A percentile compares a stretch with the other conserved stretches of the same genome.
Evolutionary conservation across 345 rosid species (phyloP).

Genomic region (Gossypioides kirkii): DNA sequence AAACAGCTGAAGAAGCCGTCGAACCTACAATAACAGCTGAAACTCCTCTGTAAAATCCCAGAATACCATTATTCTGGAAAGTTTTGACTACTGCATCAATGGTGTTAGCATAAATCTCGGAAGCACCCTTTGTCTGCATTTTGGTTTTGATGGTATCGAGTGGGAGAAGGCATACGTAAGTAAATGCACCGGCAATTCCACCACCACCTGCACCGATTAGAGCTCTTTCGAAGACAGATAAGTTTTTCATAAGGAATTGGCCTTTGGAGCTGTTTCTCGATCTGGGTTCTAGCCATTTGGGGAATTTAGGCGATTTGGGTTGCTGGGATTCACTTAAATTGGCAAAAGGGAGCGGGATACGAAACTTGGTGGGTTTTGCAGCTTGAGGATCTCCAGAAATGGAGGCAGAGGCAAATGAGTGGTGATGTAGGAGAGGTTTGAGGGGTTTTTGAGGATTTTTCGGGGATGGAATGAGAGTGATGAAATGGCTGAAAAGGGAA

Average conservation of each 20-base stretch:
- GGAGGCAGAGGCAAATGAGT: constrained; percentile 20
- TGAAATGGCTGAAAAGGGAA: constrained; percentile 31
- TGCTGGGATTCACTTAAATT: constrained; percentile 35
- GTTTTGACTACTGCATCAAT: constrained; percentile 72
- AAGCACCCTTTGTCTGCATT: constrained; percentile 83
- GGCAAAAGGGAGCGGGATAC: constrained; percentile 34
- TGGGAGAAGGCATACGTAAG: constrained; percentile 78
- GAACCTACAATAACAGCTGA: constrained; percentile 94
- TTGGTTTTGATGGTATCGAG: constrained; percentile 89
- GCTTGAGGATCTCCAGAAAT: constrained; percentile 13
- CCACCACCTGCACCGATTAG: constrained; percentile 79
- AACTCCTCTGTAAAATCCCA: constrained; percentile 84
- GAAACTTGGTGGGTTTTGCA: constrained; percentile 4
- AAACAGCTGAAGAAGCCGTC: constrained; percentile 79
- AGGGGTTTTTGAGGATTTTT: constrained; percentile 7
- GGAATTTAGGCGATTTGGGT: constrained; percentile 20
- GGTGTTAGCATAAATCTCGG: constrained; percentile 54
- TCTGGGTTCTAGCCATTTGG: constrained; percentile 47
- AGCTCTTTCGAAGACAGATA: constrained; percentile 76
- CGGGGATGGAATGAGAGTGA: constrained; percentile 23
- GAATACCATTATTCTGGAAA: constrained; percentile 65
- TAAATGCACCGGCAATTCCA: constrained; percentile 89
- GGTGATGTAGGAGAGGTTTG: background rate
- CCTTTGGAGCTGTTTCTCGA: constrained; percentile 40
- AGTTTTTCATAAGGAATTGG: constrained; percentile 51